Base-by-base conservation (phyloP, 495 filamentous ascomycete genomes). In the Neurospora africana region DNA sequence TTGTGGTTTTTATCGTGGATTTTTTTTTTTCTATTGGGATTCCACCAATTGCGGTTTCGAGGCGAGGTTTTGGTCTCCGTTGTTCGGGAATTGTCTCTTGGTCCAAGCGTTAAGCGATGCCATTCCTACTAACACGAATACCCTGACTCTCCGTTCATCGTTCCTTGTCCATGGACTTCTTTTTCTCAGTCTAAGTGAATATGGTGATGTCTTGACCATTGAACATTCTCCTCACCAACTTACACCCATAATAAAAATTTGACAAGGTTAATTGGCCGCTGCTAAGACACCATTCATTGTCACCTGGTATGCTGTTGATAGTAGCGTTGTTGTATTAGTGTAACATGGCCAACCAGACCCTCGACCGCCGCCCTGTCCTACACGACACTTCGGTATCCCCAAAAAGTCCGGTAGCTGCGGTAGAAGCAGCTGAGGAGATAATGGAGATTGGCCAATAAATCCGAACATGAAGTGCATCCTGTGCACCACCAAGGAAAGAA, bases 1-100 rank as follows among this genome's bases (percentile, higher is more conserved):
- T 2, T 23, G n/a, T 13, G 5, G 4, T 23, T 23, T 23, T 23
- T 23, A 0, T 23, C 21, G 0, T 23, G 0, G 10, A 23, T 13
- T 4, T 2, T 23, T 15, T 1, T 44, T 6, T 27, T 23, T 2
- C 2, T 39, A 15, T 15, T 6, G 44, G 21, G 10, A 15, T 53
- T 53, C 44, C 21, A 15, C 2, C 4, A 4, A 53, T 13, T 23
- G 10, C 21, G 10, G 4, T 13, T 1, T 1, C 43, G 1, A 11
- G n/a, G 43, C 1, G 4, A 23, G n/a, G 1, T 47, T 5, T 4
- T 21, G n/a, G 43, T 21, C 15, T 44, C 7, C 4, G 4, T 11
- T 23, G 10, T 53, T 23, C 0, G 5, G 1, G 4, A 0, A 0
- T 23, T 61, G 23, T 0, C 53, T 8, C 13, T 19, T 61, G 53